phyloP scores from a whole-genome alignment of 768 basidiomycete species.

The Leucocoprinus leucothites region DNA sequence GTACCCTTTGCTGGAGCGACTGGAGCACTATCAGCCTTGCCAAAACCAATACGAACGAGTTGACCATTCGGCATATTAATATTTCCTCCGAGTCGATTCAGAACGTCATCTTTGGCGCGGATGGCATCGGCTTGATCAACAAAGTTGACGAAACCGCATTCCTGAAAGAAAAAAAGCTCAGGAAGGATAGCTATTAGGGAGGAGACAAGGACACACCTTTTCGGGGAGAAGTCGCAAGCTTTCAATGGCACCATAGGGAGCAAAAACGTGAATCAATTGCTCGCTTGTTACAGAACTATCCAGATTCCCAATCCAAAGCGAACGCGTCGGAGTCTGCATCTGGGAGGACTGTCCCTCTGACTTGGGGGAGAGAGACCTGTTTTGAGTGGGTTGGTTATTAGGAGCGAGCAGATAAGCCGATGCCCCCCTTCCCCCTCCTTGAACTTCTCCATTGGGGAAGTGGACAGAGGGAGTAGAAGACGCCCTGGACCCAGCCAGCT shows the following conservation, averaged over 20 bases:
- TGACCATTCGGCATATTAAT: constrained; percentile 95
- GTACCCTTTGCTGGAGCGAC: constrained; percentile 82
- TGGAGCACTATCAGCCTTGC: constrained; percentile 96
- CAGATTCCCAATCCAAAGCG: constrained; percentile 97
- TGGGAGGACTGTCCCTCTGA: constrained; percentile 68
- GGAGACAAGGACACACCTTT: constrained; percentile 58
- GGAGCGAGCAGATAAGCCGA: constrained; percentile 71
- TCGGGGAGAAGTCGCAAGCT: constrained; percentile 92
- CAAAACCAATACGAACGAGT: constrained; percentile 96
- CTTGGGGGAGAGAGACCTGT: constrained; percentile 82
- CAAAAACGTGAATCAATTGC: constrained; percentile 93
- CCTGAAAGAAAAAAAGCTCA: constrained; percentile 42
- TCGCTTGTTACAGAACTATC: constrained; percentile 93
- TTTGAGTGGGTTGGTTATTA: constrained; percentile 42
- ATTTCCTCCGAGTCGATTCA: constrained; percentile 91
- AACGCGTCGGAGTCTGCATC: constrained; percentile 91
- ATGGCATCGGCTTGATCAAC: constrained; percentile 95
- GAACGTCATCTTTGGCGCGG: constrained; percentile 95
- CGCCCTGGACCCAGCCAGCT: constrained; percentile 42
- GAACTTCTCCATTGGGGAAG: constrained; percentile 52
- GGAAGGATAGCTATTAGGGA: not conserved
- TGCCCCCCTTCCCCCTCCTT: constrained; percentile 49
- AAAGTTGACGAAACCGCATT: constrained; percentile 99
- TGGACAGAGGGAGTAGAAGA: constrained; percentile 56
- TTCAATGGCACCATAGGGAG: constrained; percentile 96